A percentile compares a stretch with the other conserved stretches of the same genome.
Conservation (phyloP, 129 eudicot species). For the Lactuca sativa region DNA sequence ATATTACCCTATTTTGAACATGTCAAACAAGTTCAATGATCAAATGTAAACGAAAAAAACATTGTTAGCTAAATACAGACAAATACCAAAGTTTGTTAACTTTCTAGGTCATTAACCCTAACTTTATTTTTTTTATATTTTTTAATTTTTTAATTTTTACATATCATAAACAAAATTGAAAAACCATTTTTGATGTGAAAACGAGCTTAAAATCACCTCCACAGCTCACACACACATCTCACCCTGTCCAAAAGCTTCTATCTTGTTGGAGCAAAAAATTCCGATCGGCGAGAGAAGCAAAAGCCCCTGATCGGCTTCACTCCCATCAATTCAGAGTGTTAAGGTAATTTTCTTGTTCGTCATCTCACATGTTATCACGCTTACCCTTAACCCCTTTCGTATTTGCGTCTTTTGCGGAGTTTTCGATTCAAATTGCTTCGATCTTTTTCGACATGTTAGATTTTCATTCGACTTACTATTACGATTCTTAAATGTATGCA, state of each 20-base stretch:
- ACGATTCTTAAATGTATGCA: slow-evolving; percentile 1
- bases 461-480: neutral
- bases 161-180: too few relatives aligned
- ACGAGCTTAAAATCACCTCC: slow-evolving; percentile 4
- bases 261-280: neutral
- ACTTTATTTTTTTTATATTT: too few relatives aligned
- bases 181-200: too few relatives aligned
- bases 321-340: slow-evolving; percentile 12
- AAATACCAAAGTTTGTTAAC: too few relatives aligned
- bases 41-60: too few relatives aligned
- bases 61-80: too few relatives aligned
- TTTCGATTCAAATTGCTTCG: slow-evolving; percentile 15
- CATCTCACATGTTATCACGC: neutral
- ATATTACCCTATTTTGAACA: too few relatives aligned
- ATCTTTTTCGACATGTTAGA: neutral
- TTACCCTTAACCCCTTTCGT: slow-evolving; percentile 9
- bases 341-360: slow-evolving; percentile 7
- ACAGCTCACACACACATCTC: slow-evolving; percentile 9
- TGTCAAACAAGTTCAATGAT: too few relatives aligned
- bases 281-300: slow-evolving; percentile 21
- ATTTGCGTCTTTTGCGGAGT: neutral
- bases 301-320: slow-evolving; percentile 4
- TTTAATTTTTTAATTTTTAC: too few relatives aligned
- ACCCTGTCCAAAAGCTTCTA: slow-evolving; percentile 15
- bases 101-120: too few relatives aligned